Evolutionary conservation across 2,329 filamentous ascomycete genomes (phyloP).

Genomic region (Biscogniauxia mediterranea): DNA sequence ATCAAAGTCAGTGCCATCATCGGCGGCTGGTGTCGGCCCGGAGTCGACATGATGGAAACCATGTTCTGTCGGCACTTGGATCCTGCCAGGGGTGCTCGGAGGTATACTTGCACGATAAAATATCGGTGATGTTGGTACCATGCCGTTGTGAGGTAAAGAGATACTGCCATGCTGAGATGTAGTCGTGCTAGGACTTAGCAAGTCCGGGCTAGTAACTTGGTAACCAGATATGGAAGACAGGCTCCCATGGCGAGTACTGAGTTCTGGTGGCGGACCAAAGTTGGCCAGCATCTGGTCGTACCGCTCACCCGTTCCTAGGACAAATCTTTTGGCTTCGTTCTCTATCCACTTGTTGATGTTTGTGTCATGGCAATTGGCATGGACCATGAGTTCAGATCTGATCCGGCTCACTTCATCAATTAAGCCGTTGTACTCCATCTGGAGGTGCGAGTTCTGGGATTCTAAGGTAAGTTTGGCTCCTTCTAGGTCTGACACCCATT

Average conservation of each 20-base stretch:
- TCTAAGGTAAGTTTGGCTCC: constrained; percentile 45
- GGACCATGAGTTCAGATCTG: constrained; percentile 51
- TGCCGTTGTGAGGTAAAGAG: constrained; percentile 10
- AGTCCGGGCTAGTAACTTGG: constrained; percentile 8
- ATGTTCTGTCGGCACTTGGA: background rate
- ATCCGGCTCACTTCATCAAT: constrained; percentile 45
- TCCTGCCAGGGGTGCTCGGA: constrained; percentile 5
- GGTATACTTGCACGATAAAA: constrained; percentile 16
- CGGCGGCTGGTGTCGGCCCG: constrained; percentile 7
- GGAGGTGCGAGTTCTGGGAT: constrained; percentile 41
- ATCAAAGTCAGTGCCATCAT: constrained; percentile 22
- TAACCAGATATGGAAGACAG: constrained; percentile 20
- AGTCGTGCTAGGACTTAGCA: constrained; percentile 12
- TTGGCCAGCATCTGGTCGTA: constrained; percentile 30
- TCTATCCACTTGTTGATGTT: constrained; percentile 55
- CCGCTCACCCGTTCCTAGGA: constrained; percentile 35
- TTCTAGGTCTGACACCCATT: constrained; percentile 50
- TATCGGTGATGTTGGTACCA: constrained; percentile 17
- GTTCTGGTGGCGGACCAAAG: constrained; percentile 10
- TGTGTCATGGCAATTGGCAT: constrained; percentile 50
- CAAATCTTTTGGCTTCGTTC: constrained; percentile 50
- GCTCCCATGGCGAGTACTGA: constrained; percentile 14
- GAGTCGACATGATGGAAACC: constrained; percentile 2
- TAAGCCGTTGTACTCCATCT: constrained; percentile 42
- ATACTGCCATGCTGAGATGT: constrained; percentile 14